Base-by-base conservation (phyloP, 805 yeast genomes). In the Brettanomyces sp. region DNA sequence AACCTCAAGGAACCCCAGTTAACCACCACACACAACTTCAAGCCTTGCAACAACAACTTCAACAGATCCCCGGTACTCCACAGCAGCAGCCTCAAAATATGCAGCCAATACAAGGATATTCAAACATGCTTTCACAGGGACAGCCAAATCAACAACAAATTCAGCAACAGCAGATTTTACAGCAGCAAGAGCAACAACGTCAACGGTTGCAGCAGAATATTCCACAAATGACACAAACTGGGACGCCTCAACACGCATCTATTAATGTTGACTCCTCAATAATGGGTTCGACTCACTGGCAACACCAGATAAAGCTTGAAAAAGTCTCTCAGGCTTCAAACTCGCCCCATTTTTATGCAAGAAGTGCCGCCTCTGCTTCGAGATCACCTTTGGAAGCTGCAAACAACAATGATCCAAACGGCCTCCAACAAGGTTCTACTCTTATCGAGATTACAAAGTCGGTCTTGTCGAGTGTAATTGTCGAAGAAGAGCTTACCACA, bases 331-430 rank as follows among this genome's bases (percentile, higher is more conserved):
- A 93, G 60, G 74, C 69, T 50, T 74, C 85, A 30, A 77, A 75
- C 55, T 62, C 76, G 24, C 85, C 95, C 3, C 95, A 87, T 64
- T 81, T 74, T 57, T 87, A 85, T 65, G 96, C 96, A 4, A 74
- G 95, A 48, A 79, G 80, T 51, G 89, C 88, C 28, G 95, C 95
- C 5, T 68, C 80, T 12, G 70, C 78, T 46, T 81, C 85, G 1
- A 68, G 83, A 56, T 74, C 70, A 56, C 53, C 57, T 21, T 11
- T 46, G 40, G 25, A 67, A 62, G 59, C 67, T 57, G 46, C 68
- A 67, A 34, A 69, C 59, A 54, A 64, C 51, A 28, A 28, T 9
- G 32, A 28, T 9, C 32, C 32, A 6, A 28, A 28, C 2, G 14
- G 21, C 23, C 45, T 39, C n/a, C 41, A 72, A 61, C 38, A 50